phyloP scores from a whole-genome alignment of 1,284 basidiomycete species.

The Ganoderma multipileum region DNA sequence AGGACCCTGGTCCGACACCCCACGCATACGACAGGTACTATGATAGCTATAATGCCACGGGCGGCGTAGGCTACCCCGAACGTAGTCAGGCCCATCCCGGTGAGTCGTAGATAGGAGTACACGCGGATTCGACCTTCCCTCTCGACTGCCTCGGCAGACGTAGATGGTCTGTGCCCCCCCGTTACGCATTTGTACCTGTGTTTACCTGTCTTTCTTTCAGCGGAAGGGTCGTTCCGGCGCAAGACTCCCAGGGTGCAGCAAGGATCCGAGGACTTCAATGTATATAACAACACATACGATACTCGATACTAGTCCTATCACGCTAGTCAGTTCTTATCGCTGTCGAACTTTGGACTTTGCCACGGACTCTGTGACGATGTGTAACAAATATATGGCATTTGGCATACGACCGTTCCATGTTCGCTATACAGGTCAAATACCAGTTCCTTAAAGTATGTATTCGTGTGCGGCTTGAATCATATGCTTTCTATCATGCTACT shows the following conservation, averaged over 20 bases:
- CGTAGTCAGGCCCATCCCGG: slow-evolving; percentile 56
- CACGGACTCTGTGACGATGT: slow-evolving; percentile 23
- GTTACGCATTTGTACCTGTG: slow-evolving; percentile 6
- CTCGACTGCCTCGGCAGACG: slow-evolving; percentile 31
- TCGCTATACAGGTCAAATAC: background rate
- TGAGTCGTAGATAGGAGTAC: slow-evolving; percentile 44
- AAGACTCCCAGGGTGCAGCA: slow-evolving; percentile 55
- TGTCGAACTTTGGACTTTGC: slow-evolving; percentile 25
- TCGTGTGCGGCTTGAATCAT: slow-evolving; percentile 1
- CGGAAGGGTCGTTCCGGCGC: slow-evolving; percentile 58
- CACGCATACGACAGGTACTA: slow-evolving; percentile 38
- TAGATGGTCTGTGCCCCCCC: slow-evolving; percentile 31
- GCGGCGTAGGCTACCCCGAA: slow-evolving; percentile 46
- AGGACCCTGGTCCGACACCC: slow-evolving; percentile 53
- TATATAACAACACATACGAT: slow-evolving; percentile 19
- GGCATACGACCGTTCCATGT: background rate
- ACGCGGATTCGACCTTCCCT: slow-evolving; percentile 14
- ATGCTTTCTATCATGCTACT: slow-evolving; percentile 17
- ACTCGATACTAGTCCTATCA: slow-evolving; percentile 20
- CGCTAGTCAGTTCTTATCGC: slow-evolving; percentile 9
- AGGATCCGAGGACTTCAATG: slow-evolving; percentile 34
- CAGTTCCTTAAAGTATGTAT: background rate
- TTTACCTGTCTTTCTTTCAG: slow-evolving; percentile 42
- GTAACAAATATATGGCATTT: slow-evolving; percentile 11
- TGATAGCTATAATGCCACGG: slow-evolving; percentile 27